These are phyloP conservation scores for Poa annua DNA, from an alignment of 176 grass and related monocot genomes.

Conservation along the genomic window DNA sequence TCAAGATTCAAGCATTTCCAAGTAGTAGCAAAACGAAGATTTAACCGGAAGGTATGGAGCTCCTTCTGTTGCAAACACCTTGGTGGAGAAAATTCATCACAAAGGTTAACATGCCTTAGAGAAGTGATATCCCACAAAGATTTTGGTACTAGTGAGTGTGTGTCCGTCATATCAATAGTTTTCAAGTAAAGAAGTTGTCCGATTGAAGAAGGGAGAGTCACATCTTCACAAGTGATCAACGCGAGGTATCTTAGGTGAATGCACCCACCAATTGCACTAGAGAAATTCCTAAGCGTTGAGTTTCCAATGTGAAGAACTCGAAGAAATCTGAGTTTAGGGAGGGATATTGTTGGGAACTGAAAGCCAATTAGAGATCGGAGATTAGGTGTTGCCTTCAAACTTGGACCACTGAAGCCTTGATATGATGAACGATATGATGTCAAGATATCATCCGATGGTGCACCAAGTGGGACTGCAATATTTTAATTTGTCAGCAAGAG, in stretches of 20 bases:
- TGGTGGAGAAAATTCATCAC: not conserved
- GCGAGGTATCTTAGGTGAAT: not conserved
- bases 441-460: not conserved
- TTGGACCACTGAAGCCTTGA: not conserved
- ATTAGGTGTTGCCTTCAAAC: not conserved
- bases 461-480: not conserved
- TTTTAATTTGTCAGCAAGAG: not conserved
- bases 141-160: constrained; percentile 7
- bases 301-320: not conserved
- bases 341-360: not conserved
- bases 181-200: not conserved
- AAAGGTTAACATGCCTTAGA: constrained; percentile 9
- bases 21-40: no score
- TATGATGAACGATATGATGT: not conserved
- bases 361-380: not conserved
- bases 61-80: not conserved
- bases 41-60: not conserved
- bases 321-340: not conserved
- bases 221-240: not conserved
- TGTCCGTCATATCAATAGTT: not conserved
- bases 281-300: not conserved
- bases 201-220: not conserved
- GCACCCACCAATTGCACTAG: not conserved
- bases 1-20: no score
- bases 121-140: constrained; percentile 44